Conservation (phyloP, 2,329 filamentous ascomycete genomes). For the Curvularia sp. region DNA sequence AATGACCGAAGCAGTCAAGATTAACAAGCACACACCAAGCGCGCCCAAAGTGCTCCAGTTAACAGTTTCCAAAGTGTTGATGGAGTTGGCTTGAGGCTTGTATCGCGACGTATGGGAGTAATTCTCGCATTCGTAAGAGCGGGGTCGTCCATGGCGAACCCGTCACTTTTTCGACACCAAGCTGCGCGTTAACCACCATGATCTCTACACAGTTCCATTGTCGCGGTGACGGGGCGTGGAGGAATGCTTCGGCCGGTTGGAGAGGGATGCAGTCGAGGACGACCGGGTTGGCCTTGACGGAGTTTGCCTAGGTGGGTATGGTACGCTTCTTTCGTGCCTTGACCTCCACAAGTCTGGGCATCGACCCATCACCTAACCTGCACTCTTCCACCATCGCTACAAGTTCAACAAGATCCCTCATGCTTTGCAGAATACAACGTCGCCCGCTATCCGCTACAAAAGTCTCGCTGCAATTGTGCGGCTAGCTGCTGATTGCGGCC, state of each 20-base stretch:
- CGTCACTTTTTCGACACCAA: constrained; percentile 15
- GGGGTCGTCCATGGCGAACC: constrained; percentile 16
- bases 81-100: constrained; percentile 1
- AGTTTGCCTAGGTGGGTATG: constrained; percentile 31
- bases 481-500: constrained; percentile 25
- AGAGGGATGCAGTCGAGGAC: constrained; percentile 21
- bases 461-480: constrained; percentile 30
- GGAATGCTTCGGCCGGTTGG: constrained; percentile 1
- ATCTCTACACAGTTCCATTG: constrained; percentile 7
- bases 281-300: constrained; percentile 26
- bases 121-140: constrained; percentile 19
- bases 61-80: constrained; percentile 2
- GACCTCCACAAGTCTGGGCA: constrained; percentile 34
- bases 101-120: constrained; percentile 11
- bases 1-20: neutral
- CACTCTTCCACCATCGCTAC: constrained; percentile 37
- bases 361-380: constrained; percentile 29
- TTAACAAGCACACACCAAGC: neutral
- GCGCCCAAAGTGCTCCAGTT: neutral
- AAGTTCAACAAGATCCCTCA: constrained; percentile 40
- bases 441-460: constrained; percentile 22
- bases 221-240: constrained; percentile 4
- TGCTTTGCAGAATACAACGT: constrained; percentile 27
- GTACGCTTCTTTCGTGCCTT: constrained; percentile 33
- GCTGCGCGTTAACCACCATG: constrained; percentile 9